Conservation (phyloP, 2,329 filamentous ascomycete genomes). For the Hirsutella rhossiliensis region DNA sequence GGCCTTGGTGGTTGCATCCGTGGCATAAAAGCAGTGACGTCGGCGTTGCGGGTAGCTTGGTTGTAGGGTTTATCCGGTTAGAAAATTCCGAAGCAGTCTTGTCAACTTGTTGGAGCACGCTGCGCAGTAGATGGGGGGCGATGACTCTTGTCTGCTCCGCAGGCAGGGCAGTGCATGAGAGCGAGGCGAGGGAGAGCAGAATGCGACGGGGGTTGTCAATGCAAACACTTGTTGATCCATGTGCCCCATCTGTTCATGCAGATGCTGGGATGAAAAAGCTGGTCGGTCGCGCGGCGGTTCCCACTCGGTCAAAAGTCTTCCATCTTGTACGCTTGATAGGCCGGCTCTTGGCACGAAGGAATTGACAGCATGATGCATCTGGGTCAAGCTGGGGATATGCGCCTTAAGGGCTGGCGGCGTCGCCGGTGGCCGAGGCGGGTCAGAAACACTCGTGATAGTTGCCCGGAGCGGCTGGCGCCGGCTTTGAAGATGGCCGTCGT, state of each 20-base stretch:
- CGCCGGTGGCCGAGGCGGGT: no score
- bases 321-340: slow-evolving; percentile 34
- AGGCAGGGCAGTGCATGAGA: no score
- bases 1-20: slow-evolving; percentile 68
- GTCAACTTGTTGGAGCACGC: neutral
- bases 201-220: no score
- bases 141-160: no score
- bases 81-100: neutral
- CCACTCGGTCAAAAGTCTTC: slow-evolving; percentile 29
- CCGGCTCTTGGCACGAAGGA: slow-evolving; percentile 41
- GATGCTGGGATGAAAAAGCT: no score
- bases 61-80: neutral
- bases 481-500: slow-evolving; percentile 45
- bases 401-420: no score
- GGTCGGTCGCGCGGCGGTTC: neutral
- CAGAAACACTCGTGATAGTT: no score
- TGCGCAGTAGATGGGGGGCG: neutral
- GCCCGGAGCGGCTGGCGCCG: slow-evolving; percentile 41
- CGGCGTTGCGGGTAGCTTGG: slow-evolving; percentile 23
- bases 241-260: no score
- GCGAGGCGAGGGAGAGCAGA: no score
- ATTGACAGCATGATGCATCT: slow-evolving; percentile 11
- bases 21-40: slow-evolving; percentile 47
- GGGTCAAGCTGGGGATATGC: no score
- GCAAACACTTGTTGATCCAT: no score